Base-by-base conservation (phyloP, 75 land plant genomes). In the Pinus albicaulis region DNA sequence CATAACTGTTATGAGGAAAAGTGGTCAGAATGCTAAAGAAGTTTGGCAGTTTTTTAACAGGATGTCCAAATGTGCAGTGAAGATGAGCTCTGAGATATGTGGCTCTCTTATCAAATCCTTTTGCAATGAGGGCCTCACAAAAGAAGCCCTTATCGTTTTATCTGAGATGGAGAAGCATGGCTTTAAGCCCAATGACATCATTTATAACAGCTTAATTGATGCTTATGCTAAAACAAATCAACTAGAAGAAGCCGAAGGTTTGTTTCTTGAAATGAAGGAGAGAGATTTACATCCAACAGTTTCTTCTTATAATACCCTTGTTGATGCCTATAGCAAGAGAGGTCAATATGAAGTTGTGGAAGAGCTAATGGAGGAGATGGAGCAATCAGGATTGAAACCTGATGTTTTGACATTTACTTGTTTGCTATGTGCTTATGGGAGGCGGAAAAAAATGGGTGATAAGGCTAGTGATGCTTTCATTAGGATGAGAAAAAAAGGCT, bases 241-340 rank as follows among this genome's bases (percentile, higher is more conserved):
- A 74, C 63, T 93, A 48, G 96, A 91, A 74, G 96, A 95, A 77
- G 96, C 93, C 19, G 98, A 94, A 79, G 95, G 93, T 71, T 81
- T 94, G 23, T 79, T 92, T 70, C 11, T 58, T 59, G 98, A 94
- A 81, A 92, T 94, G 93, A 90, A 84, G 57, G 77, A 71, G 10
- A 92, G 66, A 71, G 91, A 86, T 11, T 3, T 92, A 6, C 38
- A 79, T 11, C 91, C 92, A 24, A 86, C 90, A 6, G 59, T 80
- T 56, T 80, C 80, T 16, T 88, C 88, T 15, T 94, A 76, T 72
- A 94, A 94, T 76, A 77, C 76, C 52, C 74, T 94, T 15, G 85
- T 94, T 81, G 80, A 85, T 81, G 89, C 95, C 5, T 94, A 94
- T 74, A 86, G 92, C 76, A 82, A 74, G 60, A 77, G 81, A 76